Evolutionary conservation across 2,329 filamentous ascomycete species (phyloP).

Genomic region (Penicillium sp.): DNA sequence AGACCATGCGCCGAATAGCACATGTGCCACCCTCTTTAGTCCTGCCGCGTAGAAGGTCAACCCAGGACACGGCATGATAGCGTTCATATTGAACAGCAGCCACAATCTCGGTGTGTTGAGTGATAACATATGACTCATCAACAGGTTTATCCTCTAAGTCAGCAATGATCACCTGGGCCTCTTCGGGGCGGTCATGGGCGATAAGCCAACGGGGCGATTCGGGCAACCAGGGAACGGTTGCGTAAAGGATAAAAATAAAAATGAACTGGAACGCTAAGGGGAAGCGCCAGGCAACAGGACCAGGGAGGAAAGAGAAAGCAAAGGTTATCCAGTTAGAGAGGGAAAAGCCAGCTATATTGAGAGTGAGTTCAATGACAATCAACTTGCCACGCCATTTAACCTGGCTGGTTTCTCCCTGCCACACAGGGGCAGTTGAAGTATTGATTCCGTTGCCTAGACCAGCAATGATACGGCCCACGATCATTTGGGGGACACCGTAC

Average conservation of each 20-base stretch:
- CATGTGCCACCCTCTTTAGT: conserved; percentile 3
- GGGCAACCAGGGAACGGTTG: conserved; percentile 44
- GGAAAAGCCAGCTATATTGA: conserved; percentile 36
- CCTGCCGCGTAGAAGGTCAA: not conserved
- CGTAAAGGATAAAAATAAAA: conserved; percentile 3
- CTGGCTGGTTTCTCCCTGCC: conserved; percentile 54
- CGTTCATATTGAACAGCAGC: not conserved
- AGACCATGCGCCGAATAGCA: conserved; percentile 53
- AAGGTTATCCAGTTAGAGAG: conserved; percentile 17
- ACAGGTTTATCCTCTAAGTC: not conserved
- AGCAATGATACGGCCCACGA: conserved; percentile 54
- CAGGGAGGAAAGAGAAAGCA: conserved; percentile 21
- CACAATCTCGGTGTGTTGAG: not conserved
- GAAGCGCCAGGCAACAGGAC: conserved; percentile 9
- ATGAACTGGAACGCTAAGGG: conserved; percentile 7
- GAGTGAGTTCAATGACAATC: conserved; percentile 47
- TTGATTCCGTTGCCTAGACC: conserved; percentile 51
- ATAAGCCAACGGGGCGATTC: conserved; percentile 45
- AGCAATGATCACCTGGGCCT: conserved; percentile 28
- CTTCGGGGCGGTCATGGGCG: conserved; percentile 24
- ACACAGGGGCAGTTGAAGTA: conserved; percentile 51
- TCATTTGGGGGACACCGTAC: conserved; percentile 36
- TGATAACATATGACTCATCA: not conserved
- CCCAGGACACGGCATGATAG: conserved; percentile 2
- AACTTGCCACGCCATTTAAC: conserved; percentile 48